Conservation (phyloP, 495 filamentous ascomycete genomes). For the Staphylotrichum longicolle region DNA sequence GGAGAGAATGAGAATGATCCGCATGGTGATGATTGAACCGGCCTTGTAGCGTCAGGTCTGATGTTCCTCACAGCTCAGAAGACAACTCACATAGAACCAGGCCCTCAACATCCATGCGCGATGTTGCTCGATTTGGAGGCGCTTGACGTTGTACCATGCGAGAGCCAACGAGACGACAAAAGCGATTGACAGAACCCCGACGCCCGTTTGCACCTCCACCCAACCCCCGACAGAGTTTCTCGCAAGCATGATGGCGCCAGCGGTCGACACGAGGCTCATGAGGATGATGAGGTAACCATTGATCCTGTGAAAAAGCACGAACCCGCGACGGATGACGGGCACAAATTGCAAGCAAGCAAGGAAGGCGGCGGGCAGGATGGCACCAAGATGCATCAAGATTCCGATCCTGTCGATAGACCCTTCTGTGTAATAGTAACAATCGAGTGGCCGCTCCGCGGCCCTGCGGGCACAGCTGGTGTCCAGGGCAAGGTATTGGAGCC, state of each 20-base stretch:
- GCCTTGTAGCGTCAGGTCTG: constrained; percentile 14
- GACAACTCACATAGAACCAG: constrained; percentile 42
- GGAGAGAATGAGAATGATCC: constrained; percentile 42
- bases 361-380: constrained; percentile 48
- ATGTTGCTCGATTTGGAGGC: constrained; percentile 56
- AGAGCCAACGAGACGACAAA: constrained; percentile 36
- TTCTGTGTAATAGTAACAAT: constrained; percentile 48
- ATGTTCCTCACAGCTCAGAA: not conserved
- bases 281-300: constrained; percentile 53
- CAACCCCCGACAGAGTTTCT: constrained; percentile 47
- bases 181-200: constrained; percentile 40
- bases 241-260: constrained; percentile 47
- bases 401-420: constrained; percentile 39
- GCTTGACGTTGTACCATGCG: constrained; percentile 53
- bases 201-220: constrained; percentile 37
- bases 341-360: constrained; percentile 53
- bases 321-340: constrained; percentile 49
- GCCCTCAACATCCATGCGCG: constrained; percentile 57
- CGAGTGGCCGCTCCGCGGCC: constrained; percentile 35
- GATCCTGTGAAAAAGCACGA: constrained; percentile 49
- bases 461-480: constrained; percentile 22
- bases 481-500: constrained; percentile 40
- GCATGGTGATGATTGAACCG: constrained; percentile 50
- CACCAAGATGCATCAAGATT: constrained; percentile 49
- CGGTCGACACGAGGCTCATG: constrained; percentile 41